Evolutionary conservation across 257 asterid species (phyloP).

Genomic region (Lycium barbarum): DNA sequence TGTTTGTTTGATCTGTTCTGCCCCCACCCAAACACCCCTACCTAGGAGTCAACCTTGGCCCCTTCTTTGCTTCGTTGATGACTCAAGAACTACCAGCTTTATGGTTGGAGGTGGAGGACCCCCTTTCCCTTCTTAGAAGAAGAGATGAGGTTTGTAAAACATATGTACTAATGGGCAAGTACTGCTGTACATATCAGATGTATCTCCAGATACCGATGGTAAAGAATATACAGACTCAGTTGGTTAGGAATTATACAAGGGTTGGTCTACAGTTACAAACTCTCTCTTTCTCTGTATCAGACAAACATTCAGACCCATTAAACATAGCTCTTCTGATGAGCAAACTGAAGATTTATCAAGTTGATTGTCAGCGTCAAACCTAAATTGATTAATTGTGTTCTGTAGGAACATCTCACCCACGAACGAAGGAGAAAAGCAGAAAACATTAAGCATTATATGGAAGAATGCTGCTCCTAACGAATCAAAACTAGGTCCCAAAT

Average conservation of each 20-base stretch:
- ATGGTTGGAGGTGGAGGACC: constrained; percentile 1
- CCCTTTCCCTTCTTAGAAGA: neutral
- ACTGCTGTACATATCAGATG: neutral
- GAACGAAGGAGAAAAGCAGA: neutral
- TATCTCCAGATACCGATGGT: neutral
- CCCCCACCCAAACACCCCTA: neutral
- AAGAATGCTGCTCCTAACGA: neutral
- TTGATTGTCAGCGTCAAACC: constrained; percentile 10
- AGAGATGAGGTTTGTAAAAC: neutral
- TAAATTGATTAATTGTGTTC: neutral
- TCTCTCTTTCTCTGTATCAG: neutral
- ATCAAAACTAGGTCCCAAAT: neutral
- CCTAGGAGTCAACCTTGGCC: neutral
- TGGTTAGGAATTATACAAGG: neutral
- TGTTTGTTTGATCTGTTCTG: too few species aligned
- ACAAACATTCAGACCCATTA: neutral
- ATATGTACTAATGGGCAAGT: neutral
- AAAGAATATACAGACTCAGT: neutral
- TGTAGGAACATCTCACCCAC: neutral
- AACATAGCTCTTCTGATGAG: neutral
- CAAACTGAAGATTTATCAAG: constrained; percentile 8
- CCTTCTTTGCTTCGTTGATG: constrained; percentile 12
- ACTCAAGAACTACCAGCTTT: neutral
- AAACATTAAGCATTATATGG: neutral
- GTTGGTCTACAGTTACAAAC: constrained; percentile 19